Evolutionary conservation across 1,139 yeast genomes (phyloP), one percentile per base, ranked within the genome.

Genomic region (Protomyces macrosporus): DNA sequence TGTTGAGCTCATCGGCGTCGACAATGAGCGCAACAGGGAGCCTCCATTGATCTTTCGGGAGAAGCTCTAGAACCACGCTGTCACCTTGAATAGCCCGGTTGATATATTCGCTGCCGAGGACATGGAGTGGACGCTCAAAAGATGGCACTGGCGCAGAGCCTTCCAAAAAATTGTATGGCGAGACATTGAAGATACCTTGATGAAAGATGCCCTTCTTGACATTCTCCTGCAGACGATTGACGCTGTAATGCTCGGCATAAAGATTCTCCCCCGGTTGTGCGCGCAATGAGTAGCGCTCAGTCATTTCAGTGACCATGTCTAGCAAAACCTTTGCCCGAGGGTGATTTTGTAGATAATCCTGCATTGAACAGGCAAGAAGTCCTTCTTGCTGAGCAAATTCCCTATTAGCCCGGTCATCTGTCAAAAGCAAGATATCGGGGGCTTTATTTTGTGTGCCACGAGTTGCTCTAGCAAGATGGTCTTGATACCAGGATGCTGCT

Each of bases 11-110:
- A 62, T 82, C 86, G 67, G 89, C 95, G 71, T 90, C 97, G 55
- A 91, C 77, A 56, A 90, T 86, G 56, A 87, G 84, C 3, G 87
- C 77, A 0, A 95, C 85, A 2, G 97, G 96, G 59, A 84, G 86
- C 71, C 88, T 87, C 98, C 98, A 95, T 73, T 89, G 85, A 48
- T 81, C 81, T 70, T 88, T 83, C 1, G 98, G 97, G 58, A 95
- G 78, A 54, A 95, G 78, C 75, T 95, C 98, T 4, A 95, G 90
- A 60, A 90, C 88, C 14, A 95, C 98, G 30, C 85, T 83, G 72
- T 95, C 99, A 42, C 96, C 91, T 70, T 89, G 89, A 75, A 93
- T 90, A 0, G 95, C 89, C 73, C 99, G 84, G 74, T 95, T 95
- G 70, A 93, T 77, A 72, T 86, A 85, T 70, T 88, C 89, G 55